Conservation (phyloP, 2,329 filamentous ascomycete species). For the Botrytis fabae region DNA sequence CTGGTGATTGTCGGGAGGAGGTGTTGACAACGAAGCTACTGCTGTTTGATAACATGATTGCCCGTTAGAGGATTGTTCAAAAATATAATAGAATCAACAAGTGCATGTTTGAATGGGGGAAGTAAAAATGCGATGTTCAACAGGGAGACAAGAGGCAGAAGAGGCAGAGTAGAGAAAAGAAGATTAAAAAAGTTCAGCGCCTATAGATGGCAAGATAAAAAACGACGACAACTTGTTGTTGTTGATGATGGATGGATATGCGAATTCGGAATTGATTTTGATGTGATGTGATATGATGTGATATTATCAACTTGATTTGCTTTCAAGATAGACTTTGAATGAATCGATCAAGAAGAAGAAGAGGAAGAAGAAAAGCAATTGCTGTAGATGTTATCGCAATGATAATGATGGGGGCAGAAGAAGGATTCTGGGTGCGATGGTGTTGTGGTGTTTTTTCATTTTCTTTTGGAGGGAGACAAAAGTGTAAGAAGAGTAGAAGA, state of each 20-base stretch:
- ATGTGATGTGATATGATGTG: slow-evolving; percentile 26
- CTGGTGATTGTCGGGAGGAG: slow-evolving; percentile 35
- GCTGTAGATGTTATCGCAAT: slow-evolving; percentile 18
- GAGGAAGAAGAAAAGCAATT: slow-evolving; percentile 17
- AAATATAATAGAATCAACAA: slow-evolving; percentile 30
- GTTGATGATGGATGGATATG: slow-evolving; percentile 12
- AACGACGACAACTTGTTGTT: slow-evolving; percentile 28
- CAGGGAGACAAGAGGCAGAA: slow-evolving; percentile 18
- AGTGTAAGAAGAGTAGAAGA: slow-evolving; percentile 26
- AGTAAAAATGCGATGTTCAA: slow-evolving; percentile 22
- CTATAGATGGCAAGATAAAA: slow-evolving; percentile 30
- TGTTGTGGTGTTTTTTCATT: not conserved
- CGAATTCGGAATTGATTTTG: slow-evolving; percentile 20
- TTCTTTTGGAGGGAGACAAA: slow-evolving; percentile 28
- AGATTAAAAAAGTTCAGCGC: slow-evolving; percentile 32
- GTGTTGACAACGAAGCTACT: slow-evolving; percentile 35
- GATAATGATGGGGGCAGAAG: slow-evolving; percentile 34
- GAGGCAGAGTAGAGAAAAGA: slow-evolving; percentile 28
- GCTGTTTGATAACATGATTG: slow-evolving; percentile 44
- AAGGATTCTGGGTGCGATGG: slow-evolving; percentile 32
- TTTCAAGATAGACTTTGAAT: slow-evolving; percentile 9
- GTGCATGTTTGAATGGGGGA: slow-evolving; percentile 26
- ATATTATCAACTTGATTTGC: slow-evolving; percentile 13
- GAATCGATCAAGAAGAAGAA: slow-evolving; percentile 21
- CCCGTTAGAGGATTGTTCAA: slow-evolving; percentile 42